A percentile compares a stretch with the other conserved stretches of the same genome.
Evolutionary conservation across 176 grass and related monocot genomes (phyloP).

Genomic region (Coix lacrymajobi): DNA sequence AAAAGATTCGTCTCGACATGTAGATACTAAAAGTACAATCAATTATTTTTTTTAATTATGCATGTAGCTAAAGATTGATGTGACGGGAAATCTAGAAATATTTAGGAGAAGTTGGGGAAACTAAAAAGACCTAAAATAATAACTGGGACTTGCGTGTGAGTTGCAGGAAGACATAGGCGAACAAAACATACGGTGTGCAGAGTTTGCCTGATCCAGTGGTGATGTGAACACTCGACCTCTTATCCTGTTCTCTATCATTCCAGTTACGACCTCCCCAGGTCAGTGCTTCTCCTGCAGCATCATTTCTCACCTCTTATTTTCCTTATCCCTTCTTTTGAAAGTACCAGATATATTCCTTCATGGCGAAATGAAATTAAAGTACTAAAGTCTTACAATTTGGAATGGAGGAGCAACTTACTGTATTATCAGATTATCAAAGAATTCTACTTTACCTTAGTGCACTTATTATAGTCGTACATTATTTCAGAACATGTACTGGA

Average conservation of each 20-base stretch:
- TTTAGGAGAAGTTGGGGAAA: too few species aligned
- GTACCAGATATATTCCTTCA: not conserved
- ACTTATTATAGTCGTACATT: not conserved
- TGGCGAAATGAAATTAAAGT: not conserved
- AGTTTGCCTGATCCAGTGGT: not conserved
- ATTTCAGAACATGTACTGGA: not conserved
- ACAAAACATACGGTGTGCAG: not conserved
- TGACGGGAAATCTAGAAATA: too few species aligned
- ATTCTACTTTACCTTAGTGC: not conserved
- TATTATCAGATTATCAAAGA: not conserved
- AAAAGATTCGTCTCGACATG: too few species aligned
- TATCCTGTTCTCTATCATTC: not conserved
- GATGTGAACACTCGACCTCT: not conserved
- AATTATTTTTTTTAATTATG: too few species aligned
- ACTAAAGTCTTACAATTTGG: too few species aligned
- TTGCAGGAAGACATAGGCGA: not conserved
- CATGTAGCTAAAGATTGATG: too few species aligned
- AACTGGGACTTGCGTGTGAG: too few species aligned
- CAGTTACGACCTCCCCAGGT: not conserved
- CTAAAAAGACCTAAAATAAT: too few species aligned
- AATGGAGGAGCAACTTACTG: not conserved
- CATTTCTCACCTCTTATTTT: not conserved
- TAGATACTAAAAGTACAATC: too few species aligned
- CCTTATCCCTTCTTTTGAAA: not conserved
- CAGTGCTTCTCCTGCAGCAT: not conserved